These are phyloP conservation scores for Solanum clarkiae DNA, from an alignment of 257 asterid genomes.

Conservation along the genomic window DNA sequence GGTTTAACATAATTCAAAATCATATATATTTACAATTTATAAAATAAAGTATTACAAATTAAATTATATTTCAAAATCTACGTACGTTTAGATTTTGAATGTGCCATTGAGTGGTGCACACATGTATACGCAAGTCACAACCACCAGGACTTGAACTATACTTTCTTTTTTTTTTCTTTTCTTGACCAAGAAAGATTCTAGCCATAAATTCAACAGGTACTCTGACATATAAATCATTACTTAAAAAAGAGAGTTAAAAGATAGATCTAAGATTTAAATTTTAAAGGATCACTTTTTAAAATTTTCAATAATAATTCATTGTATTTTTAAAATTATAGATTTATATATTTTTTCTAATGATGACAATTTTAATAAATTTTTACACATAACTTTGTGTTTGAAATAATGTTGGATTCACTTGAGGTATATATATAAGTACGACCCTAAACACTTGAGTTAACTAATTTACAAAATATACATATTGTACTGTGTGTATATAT, in stretches of 20 bases:
- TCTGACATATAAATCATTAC: too few species aligned
- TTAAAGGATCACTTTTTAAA: rapidly evolving
- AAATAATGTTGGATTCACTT: too few species aligned
- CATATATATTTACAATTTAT: not conserved
- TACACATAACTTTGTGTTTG: too few species aligned
- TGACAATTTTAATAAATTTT: too few species aligned
- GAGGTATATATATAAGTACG: not conserved
- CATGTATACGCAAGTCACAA: not conserved
- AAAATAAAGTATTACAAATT: not conserved
- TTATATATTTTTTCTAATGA: not conserved
- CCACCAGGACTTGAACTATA: not conserved
- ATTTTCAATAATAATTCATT: not conserved
- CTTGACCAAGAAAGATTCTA: not conserved
- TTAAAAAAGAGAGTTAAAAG: too few species aligned
- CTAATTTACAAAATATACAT: too few species aligned
- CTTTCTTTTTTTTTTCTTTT: too few species aligned
- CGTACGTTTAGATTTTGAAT: not conserved
- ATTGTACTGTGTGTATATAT: too few species aligned
- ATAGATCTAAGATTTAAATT: not conserved
- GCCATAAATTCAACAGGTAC: too few species aligned
- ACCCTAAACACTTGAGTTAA: not conserved
- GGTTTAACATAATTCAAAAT: not conserved
- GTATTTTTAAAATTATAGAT: not conserved
- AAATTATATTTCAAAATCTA: not conserved
- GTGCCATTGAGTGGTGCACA: not conserved